Evolutionary conservation across 176 grass and related monocot genomes (phyloP).

Genomic region (Phoenix dactylifera): DNA sequence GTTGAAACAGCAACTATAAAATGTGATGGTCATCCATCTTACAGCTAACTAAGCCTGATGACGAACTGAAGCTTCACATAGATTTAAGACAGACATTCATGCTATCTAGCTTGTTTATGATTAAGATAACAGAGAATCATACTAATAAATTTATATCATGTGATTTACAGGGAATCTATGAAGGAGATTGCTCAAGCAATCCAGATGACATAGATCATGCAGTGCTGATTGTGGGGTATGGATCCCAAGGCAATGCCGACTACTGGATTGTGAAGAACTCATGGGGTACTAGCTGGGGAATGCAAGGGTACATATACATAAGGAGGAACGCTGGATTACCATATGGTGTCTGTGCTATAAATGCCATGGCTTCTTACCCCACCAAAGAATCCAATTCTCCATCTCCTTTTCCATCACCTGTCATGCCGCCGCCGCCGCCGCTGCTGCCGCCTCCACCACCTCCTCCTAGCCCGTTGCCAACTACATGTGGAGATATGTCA

Average conservation of each 20-base stretch:
- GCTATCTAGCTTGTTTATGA: too few relatives aligned
- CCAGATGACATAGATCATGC: slow-evolving; percentile 44
- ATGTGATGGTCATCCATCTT: too few relatives aligned
- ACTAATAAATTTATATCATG: slow-evolving; percentile 5
- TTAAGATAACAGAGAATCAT: neutral
- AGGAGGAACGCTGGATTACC: slow-evolving; percentile 23
- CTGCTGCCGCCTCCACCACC: slow-evolving; percentile 9
- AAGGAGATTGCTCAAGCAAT: slow-evolving; percentile 40
- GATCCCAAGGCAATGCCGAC: slow-evolving; percentile 22
- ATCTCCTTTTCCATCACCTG: slow-evolving; percentile 20
- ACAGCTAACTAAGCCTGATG: too few relatives aligned
- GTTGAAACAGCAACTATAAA: too few relatives aligned
- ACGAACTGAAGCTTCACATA: too few relatives aligned
- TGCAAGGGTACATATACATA: slow-evolving; percentile 42
- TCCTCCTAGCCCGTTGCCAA: slow-evolving; percentile 11
- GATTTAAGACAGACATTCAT: too few relatives aligned
- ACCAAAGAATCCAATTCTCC: slow-evolving; percentile 21
- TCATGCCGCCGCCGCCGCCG: slow-evolving; percentile 9
- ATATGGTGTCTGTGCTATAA: slow-evolving; percentile 35
- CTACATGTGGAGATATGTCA: slow-evolving; percentile 29
- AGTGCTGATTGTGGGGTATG: slow-evolving; percentile 43
- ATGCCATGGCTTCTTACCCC: slow-evolving; percentile 43
- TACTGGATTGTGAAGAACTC: slow-evolving; percentile 54
- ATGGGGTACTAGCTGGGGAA: slow-evolving; percentile 39
- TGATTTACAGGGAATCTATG: slow-evolving; percentile 33